phyloP scores from a whole-genome alignment of 257 asterid genomes.

The Rauvolfia tetraphylla region DNA sequence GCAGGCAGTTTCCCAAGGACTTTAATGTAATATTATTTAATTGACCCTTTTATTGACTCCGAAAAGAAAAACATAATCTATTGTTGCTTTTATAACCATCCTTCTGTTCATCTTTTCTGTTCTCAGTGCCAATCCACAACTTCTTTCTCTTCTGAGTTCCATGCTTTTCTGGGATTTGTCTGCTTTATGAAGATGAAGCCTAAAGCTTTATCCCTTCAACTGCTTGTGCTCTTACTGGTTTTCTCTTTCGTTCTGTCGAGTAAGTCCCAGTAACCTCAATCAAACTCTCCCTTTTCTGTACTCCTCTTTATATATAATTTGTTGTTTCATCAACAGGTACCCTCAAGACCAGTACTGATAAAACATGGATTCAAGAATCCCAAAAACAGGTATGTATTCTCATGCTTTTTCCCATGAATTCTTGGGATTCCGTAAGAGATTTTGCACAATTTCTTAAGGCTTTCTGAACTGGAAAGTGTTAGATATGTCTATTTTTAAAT shows the following conservation, averaged over 20 bases:
- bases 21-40: too few species aligned
- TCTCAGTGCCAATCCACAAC: background rate
- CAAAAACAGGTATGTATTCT: background rate
- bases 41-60: background rate
- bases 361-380: constrained; percentile 1
- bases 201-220: background rate
- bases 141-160: background rate
- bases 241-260: constrained; percentile 12
- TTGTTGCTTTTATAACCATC: background rate
- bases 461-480: too few species aligned
- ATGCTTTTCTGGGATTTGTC: background rate
- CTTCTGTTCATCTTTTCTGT: background rate
- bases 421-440: too few species aligned
- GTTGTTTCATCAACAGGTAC: constrained; percentile 2
- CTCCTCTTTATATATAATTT: background rate
- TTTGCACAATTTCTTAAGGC: too few species aligned
- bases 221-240: constrained; percentile 6
- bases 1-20: too few species aligned
- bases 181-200: constrained; percentile 11
- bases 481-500: too few species aligned
- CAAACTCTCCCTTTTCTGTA: background rate
- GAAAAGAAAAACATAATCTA: background rate
- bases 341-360: constrained; percentile 10
- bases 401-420: too few species aligned
- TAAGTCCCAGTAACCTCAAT: background rate